A percentile compares a stretch with the other conserved stretches of the same genome.
Evolutionary conservation across 1,284 basidiomycete genomes (phyloP).

Genomic region (Farysia itapuensis): DNA sequence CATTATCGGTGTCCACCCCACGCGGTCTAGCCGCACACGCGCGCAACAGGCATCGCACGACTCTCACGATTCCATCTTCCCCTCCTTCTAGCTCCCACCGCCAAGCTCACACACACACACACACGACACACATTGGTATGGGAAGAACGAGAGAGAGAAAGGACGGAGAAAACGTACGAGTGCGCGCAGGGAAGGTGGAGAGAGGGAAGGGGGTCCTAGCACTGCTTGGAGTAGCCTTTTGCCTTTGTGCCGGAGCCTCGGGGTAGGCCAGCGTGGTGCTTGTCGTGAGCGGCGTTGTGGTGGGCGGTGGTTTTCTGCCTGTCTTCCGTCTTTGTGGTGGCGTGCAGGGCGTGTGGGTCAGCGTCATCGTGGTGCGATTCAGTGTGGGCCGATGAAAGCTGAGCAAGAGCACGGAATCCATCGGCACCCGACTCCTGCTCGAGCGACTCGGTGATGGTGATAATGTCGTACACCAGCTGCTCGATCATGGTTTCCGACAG

Average conservation of each 20-base stretch:
- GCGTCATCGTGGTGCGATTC: conserved; percentile 1
- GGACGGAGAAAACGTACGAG: neutral
- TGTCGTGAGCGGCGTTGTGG: conserved; percentile 26
- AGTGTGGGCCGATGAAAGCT: conserved; percentile 5
- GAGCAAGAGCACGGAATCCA: conserved; percentile 17
- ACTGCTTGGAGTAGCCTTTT: conserved; percentile 52
- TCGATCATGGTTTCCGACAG: conserved; percentile 54
- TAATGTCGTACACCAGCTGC: conserved; percentile 53
- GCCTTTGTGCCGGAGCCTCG: conserved; percentile 29
- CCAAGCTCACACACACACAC: no score
- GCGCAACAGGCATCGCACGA: no score
- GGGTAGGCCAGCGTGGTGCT: conserved; percentile 30
- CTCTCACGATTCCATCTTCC: no score
- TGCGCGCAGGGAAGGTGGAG: neutral
- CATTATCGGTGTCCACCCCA: conserved; percentile 14
- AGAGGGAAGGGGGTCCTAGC: conserved; percentile 18
- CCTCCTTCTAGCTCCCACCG: no score
- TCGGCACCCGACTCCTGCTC: conserved; percentile 21
- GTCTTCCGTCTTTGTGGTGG: conserved; percentile 3
- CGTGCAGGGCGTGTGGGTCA: conserved; percentile 1
- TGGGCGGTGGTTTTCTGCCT: conserved; percentile 1
- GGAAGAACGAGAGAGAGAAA: conserved; percentile 1
- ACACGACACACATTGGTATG: no score
- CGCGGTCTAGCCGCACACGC: no score
- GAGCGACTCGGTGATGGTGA: conserved; percentile 48